These are phyloP conservation scores for Brassica balearica DNA, from an alignment of 441 rosid species.

Conservation along the genomic window DNA sequence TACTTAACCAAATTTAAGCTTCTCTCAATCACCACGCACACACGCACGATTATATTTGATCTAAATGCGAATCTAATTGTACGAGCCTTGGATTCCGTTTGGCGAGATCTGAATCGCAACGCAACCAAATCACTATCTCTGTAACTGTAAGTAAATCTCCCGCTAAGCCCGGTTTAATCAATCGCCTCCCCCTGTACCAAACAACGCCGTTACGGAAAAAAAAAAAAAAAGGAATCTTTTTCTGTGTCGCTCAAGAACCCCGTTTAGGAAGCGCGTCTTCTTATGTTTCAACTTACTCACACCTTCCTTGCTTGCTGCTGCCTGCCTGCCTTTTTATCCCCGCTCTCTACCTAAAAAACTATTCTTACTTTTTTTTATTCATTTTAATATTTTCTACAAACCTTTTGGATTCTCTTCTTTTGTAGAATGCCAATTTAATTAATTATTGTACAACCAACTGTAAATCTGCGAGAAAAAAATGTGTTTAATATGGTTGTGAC, in stretches of 20 bases:
- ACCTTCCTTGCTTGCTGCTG: slow-evolving; percentile 12
- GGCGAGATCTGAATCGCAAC: slow-evolving; percentile 51
- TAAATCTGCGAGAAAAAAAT: too few relatives aligned
- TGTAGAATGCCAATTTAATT: too few relatives aligned
- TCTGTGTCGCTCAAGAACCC: slow-evolving; percentile 14
- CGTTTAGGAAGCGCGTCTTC: slow-evolving; percentile 22
- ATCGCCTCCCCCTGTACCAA: not conserved
- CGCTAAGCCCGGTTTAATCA: slow-evolving; percentile 5
- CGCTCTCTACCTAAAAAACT: slow-evolving; percentile 20
- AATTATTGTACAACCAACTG: too few relatives aligned
- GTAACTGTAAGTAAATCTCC: slow-evolving; percentile 49
- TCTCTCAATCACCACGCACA: not conserved
- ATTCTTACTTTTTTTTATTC: too few relatives aligned
- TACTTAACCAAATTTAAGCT: not conserved
- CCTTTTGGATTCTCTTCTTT: too few relatives aligned
- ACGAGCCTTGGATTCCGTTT: slow-evolving; percentile 39
- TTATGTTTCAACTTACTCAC: slow-evolving; percentile 18
- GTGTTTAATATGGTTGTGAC: too few relatives aligned
- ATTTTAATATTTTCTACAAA: too few relatives aligned
- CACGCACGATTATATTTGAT: slow-evolving; percentile 12
- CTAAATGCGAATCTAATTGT: slow-evolving; percentile 33
- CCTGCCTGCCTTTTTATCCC: slow-evolving; percentile 39
- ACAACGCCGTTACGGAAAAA: slow-evolving; percentile 34
- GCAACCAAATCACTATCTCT: slow-evolving; percentile 28
- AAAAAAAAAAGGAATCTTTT: not conserved